Evolutionary conservation across 495 filamentous ascomycete species (phyloP), one percentile per base, ranked within the genome.

Genomic region (Peziza echinospora): DNA sequence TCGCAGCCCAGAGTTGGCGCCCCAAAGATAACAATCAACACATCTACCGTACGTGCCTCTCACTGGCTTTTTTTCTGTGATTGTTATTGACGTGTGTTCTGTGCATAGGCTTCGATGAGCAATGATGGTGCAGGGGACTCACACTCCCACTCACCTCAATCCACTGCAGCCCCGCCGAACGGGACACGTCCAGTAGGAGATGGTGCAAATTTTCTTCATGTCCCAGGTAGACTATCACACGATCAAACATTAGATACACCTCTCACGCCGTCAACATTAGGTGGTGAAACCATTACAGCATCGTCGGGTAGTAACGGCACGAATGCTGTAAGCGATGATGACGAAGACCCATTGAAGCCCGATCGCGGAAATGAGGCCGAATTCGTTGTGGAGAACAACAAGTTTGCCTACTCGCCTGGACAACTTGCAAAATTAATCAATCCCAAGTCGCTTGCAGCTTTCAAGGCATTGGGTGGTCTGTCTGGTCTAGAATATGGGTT

Each of bases 371-470:
- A 71, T 1, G 79, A 85, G 54, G 62, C 56, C 1, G 80, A 84
- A 52, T 92, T 87, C 52, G 49, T 73, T 25, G 77, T 84, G 10
- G 67, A 74, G 21, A 68, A 86, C 47, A 91, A 91, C 59, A 73
- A 67, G 30, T 91, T 91, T 48, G 84, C 80, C 1, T 89, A 84
- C 50, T 75, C 79, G 1, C 83, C 80, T 0, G 84, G 84, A 0
- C 82, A 87, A 43, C 55, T 92, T 53, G 74, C 70, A 45, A 91
- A 86, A 58, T 57, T 91, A 7, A 62, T 80, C 30, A 85, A 84
- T 47, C 84, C 84, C 0, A 93, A 92, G 63, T 85, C 68, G 50
- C 65, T 84, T 43, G 66, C 69, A 40, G 84, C 82, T 0, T 82
- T 91, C 49, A 72, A 75, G 51, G 82, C 83, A 0, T 55, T 93